These are phyloP conservation scores for Helicostylum pulchrum DNA, from an alignment of 192 early-diverging fungal genomes.

Conservation along the genomic window DNA sequence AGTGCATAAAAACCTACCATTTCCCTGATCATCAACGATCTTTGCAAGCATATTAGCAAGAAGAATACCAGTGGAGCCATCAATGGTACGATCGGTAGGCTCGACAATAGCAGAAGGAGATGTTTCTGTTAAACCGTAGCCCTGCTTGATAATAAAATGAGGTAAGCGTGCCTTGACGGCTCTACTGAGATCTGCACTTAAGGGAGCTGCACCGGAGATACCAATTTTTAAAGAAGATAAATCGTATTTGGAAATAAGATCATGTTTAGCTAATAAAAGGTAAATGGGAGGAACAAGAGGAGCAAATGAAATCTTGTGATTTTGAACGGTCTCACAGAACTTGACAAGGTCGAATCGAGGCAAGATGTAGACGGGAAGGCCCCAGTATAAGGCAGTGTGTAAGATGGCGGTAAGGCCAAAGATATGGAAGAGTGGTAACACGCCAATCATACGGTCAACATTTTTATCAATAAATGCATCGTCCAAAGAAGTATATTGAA, in stretches of 20 bases:
- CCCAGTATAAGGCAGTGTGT: constrained; percentile 21
- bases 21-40: constrained; percentile 69
- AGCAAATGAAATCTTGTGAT: constrained; percentile 65
- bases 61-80: constrained; percentile 68
- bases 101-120: constrained; percentile 48
- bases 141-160: constrained; percentile 47
- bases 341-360: constrained; percentile 57
- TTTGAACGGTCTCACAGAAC: constrained; percentile 70
- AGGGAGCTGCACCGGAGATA: constrained; percentile 66
- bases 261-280: constrained; percentile 63
- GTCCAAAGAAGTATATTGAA: constrained; percentile 13
- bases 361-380: constrained; percentile 49
- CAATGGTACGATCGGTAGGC: constrained; percentile 26
- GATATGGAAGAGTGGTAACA: constrained; percentile 37
- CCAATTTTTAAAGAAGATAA: constrained; percentile 49
- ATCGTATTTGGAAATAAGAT: constrained; percentile 60
- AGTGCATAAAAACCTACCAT: constrained; percentile 28
- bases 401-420: constrained; percentile 23
- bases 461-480: background rate
- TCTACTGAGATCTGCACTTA: constrained; percentile 47
- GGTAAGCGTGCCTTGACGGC: constrained; percentile 35
- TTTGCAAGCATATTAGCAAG: constrained; percentile 71
- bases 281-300: constrained; percentile 80
- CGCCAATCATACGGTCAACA: constrained; percentile 23
- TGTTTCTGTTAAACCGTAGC: constrained; percentile 74